Percentiles rank a stretch among this genome's conserved stretches.
These are phyloP conservation scores for Combretum micranthum DNA, from an alignment of 345 rosid genomes.

Conservation along the genomic window DNA sequence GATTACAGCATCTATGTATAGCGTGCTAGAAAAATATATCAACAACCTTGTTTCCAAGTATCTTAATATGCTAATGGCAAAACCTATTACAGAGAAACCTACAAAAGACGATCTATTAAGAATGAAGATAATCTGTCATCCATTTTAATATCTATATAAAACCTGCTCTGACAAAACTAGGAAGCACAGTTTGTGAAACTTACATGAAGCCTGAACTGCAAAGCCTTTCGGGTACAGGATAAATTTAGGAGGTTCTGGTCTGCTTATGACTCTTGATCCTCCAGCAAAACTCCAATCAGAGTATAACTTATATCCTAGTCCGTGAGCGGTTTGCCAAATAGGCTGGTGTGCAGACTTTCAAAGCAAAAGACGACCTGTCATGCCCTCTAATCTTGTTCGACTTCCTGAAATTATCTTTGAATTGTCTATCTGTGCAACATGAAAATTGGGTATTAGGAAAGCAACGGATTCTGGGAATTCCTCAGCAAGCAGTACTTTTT, in stretches of 20 bases:
- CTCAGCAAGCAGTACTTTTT: too few relatives aligned
- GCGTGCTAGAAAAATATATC: too few relatives aligned
- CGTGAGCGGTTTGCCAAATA: constrained; percentile 19
- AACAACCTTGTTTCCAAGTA: too few relatives aligned
- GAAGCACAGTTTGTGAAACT: constrained; percentile 8
- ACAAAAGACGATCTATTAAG: too few relatives aligned
- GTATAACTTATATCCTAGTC: constrained; percentile 15
- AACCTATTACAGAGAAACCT: too few relatives aligned
- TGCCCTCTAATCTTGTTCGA: constrained; percentile 12
- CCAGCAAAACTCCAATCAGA: constrained; percentile 48
- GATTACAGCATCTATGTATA: too few relatives aligned
- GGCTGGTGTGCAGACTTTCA: constrained; percentile 12
- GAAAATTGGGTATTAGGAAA: constrained; percentile 8
- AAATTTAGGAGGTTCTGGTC: constrained; percentile 20
- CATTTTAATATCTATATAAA: background rate
- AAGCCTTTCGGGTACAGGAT: constrained; percentile 21
- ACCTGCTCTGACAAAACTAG: background rate
- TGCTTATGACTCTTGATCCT: constrained; percentile 42
- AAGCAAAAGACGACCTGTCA: constrained; percentile 24
- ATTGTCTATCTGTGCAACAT: constrained; percentile 28
- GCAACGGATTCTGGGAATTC: background rate
- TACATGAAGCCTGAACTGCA: constrained; percentile 69
- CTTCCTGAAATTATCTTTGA: constrained; percentile 20
- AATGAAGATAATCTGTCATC: background rate
- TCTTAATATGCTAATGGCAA: too few relatives aligned